These are phyloP conservation scores for Monilinia vaccinii-corymbosi DNA, from an alignment of 2,329 filamentous ascomycete species.

Conservation along the genomic window DNA sequence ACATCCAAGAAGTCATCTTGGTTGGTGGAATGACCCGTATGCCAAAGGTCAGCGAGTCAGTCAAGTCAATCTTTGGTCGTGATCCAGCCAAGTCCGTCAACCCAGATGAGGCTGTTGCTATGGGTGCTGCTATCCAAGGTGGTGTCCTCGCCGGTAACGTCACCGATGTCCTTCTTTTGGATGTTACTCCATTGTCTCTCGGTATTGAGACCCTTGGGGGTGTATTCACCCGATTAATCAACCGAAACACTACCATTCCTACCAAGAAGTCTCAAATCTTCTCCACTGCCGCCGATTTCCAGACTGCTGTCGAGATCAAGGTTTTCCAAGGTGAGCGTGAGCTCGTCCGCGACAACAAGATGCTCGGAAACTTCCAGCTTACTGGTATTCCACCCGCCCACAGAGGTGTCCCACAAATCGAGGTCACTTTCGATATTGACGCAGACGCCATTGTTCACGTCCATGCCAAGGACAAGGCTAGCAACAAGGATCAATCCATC, in stretches of 20 bases:
- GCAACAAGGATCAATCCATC: conserved; percentile 99
- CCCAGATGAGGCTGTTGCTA: conserved; percentile 95
- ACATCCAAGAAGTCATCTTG: conserved; percentile 95
- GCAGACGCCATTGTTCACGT: conserved; percentile 97
- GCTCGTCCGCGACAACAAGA: conserved; percentile 96
- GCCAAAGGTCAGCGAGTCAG: conserved; percentile 94
- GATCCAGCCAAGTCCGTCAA: conserved; percentile 98
- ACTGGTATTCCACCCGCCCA: conserved; percentile 93
- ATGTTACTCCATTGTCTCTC: conserved; percentile 91
- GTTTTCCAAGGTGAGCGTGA: conserved; percentile 99
- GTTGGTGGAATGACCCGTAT: conserved; percentile 99
- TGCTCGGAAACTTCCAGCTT: conserved; percentile 98
- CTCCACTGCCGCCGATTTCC: conserved; percentile 95
- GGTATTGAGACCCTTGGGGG: conserved; percentile 98
- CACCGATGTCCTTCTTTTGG: conserved; percentile 88
- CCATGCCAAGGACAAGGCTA: conserved; percentile 97
- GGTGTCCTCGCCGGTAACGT: conserved; percentile 94
- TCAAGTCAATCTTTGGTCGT: conserved; percentile 94
- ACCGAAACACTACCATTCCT: conserved; percentile 97
- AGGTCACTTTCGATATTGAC: conserved; percentile 98
- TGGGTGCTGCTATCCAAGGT: conserved; percentile 95
- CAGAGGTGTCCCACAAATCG: conserved; percentile 90
- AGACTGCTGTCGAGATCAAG: conserved; percentile 99
- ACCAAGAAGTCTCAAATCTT: conserved; percentile 99
- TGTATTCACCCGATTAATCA: conserved; percentile 97